Percentiles rank a stretch among this genome's conserved stretches.
These are phyloP conservation scores for Trametes punicea DNA, from an alignment of 768 basidiomycete species.

Conservation along the genomic window DNA sequence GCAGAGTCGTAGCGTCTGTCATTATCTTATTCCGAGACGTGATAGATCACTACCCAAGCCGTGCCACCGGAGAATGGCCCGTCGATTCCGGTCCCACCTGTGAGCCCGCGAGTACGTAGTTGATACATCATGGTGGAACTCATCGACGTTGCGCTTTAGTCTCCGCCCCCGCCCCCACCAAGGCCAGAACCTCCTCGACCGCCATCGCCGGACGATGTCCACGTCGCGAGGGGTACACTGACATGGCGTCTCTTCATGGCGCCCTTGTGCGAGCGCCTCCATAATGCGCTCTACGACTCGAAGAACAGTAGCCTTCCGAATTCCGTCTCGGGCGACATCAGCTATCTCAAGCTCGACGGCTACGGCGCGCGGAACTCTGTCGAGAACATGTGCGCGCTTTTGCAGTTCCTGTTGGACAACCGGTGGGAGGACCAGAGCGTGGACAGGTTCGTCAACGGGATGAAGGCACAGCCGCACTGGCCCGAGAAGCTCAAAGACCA, in stretches of 20 bases:
- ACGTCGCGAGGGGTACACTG: not conserved
- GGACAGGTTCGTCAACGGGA: not conserved
- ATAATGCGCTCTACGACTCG: not conserved
- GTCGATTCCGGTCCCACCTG: not conserved
- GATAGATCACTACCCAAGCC: not conserved
- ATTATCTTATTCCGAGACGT: not conserved
- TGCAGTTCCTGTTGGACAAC: not conserved
- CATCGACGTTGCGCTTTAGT: not conserved
- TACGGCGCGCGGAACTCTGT: conserved; percentile 4
- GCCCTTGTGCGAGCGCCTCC: conserved; percentile 2
- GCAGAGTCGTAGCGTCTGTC: not conserved
- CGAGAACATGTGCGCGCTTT: conserved; percentile 13
- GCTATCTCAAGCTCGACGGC: conserved; percentile 9
- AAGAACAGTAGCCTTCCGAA: not conserved
- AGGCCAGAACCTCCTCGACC: not conserved
- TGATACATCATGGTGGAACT: too few relatives aligned
- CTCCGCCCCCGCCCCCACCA: not conserved
- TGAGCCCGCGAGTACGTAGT: not conserved
- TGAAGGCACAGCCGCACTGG: conserved; percentile 1
- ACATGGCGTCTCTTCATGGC: not conserved
- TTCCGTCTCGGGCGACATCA: not conserved
- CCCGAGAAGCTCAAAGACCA: conserved; percentile 7
- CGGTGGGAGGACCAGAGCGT: conserved; percentile 5
- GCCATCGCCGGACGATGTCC: not conserved
- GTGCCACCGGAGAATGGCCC: not conserved